Percentiles rank a stretch among this genome's conserved stretches.
phyloP scores from a whole-genome alignment of 1,139 yeast species.

The Zhuliangozyma blackwelliae region DNA sequence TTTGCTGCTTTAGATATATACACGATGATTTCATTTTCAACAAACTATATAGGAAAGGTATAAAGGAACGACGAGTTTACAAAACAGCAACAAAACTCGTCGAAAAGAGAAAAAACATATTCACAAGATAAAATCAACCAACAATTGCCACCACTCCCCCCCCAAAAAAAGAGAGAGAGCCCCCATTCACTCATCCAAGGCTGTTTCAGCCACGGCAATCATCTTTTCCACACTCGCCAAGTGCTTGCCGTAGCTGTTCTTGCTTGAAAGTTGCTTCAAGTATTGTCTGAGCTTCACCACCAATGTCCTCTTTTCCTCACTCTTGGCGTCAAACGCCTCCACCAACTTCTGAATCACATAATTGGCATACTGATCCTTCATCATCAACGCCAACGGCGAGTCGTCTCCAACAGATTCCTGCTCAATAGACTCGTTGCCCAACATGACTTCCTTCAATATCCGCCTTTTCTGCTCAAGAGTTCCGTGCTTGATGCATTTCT shows the following conservation, averaged over 20 bases:
- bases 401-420: slow-evolving; percentile 51
- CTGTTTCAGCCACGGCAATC: slow-evolving; percentile 52
- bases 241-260: slow-evolving; percentile 71
- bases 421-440: slow-evolving; percentile 40
- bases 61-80: no score
- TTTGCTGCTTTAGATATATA: no score
- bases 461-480: slow-evolving; percentile 54
- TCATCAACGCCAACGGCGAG: slow-evolving; percentile 75
- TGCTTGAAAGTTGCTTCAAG: slow-evolving; percentile 52
- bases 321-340: slow-evolving; percentile 64
- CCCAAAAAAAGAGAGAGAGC: no score
- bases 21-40: no score
- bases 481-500: slow-evolving; percentile 82
- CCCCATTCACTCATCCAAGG: slow-evolving; percentile 26
- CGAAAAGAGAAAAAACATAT: no score
- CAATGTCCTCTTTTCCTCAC: slow-evolving; percentile 58
- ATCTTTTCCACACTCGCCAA: slow-evolving; percentile 83
- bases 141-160: no score
- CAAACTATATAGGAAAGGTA: no score
- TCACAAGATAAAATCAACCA: no score
- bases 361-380: slow-evolving; percentile 97
- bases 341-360: slow-evolving; percentile 94
- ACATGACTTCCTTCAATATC: slow-evolving; percentile 60
- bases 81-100: no score
- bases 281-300: slow-evolving; percentile 61